Conservation (phyloP, 1,284 basidiomycete species). For the Ceratobasidium theobromae region DNA sequence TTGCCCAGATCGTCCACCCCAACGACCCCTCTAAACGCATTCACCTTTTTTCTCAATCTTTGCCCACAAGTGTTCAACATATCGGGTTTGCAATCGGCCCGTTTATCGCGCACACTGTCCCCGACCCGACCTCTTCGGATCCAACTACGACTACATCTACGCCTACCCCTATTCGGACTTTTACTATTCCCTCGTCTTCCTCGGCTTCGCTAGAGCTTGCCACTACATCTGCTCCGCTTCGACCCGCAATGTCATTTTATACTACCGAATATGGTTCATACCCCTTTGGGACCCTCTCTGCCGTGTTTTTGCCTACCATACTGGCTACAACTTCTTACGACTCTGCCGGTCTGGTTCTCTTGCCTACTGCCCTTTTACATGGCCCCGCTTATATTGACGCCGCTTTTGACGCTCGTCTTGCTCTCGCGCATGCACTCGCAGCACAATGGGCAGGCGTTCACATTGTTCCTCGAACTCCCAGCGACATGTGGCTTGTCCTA, state of each 20-base stretch:
- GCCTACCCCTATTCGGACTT: constrained; percentile 75
- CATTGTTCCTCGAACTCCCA: constrained; percentile 91
- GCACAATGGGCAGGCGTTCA: constrained; percentile 98
- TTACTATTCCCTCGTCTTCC: constrained; percentile 80
- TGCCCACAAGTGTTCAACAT: constrained; percentile 91
- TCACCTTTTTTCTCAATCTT: constrained; percentile 88
- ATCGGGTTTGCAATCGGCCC: constrained; percentile 95
- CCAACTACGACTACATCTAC: constrained; percentile 55
- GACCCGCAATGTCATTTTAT: constrained; percentile 90
- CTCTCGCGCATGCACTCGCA: constrained; percentile 84
- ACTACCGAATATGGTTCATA: constrained; percentile 93
- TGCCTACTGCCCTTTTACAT: constrained; percentile 12
- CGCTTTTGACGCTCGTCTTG: constrained; percentile 86
- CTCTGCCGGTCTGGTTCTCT: constrained; percentile 15
- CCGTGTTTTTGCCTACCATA: constrained; percentile 20
- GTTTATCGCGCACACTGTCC: constrained; percentile 79
- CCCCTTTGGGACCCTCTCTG: constrained; percentile 78
- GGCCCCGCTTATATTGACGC: constrained; percentile 68
- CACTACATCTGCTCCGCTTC: constrained; percentile 73
- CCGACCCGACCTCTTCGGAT: constrained; percentile 49
- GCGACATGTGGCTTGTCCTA: constrained; percentile 95
- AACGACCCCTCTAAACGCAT: constrained; percentile 93
- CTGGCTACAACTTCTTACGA: constrained; percentile 23
- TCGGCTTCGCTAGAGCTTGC: constrained; percentile 69
- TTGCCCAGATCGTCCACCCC: constrained; percentile 81